A percentile compares a stretch with the other conserved stretches of the same genome.
Evolutionary conservation across 2,329 filamentous ascomycete species (phyloP).

Genomic region (Fusarium cicatricum): DNA sequence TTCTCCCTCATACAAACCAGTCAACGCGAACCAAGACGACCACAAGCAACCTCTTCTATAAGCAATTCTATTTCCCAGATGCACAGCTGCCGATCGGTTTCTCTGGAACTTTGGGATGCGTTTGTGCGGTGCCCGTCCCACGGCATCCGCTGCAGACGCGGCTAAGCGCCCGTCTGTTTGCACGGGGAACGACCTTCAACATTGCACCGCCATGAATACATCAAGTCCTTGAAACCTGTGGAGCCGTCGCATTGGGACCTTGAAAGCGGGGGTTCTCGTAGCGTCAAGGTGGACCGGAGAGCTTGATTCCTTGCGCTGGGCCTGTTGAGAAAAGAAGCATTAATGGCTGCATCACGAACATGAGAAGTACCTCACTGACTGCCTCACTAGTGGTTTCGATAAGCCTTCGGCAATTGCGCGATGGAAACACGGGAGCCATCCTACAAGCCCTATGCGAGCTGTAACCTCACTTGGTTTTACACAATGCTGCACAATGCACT

Average conservation of each 20-base stretch:
- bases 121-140: not conserved
- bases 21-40: not conserved
- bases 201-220: not conserved
- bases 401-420: too few relatives aligned
- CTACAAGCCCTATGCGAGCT: not conserved
- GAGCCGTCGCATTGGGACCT: conserved; percentile 1
- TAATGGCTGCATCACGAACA: not conserved
- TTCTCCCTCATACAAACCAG: not conserved
- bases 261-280: conserved; percentile 3
- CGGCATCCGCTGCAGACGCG: conserved; percentile 10
- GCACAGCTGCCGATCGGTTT: not conserved
- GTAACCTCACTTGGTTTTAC: not conserved
- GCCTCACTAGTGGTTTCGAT: not conserved
- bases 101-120: not conserved
- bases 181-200: not conserved
- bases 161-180: conserved; percentile 7
- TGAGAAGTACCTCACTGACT: conserved; percentile 13
- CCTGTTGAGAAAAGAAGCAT: not conserved
- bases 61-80: not conserved
- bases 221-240: not conserved
- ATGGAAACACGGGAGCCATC: too few relatives aligned
- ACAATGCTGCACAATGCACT: conserved; percentile 8
- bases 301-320: not conserved
- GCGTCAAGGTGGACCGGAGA: conserved; percentile 6
- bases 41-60: not conserved